Base-by-base conservation (phyloP, 2,329 filamentous ascomycete species). In the Ceratocystiopsis minuta region DNA sequence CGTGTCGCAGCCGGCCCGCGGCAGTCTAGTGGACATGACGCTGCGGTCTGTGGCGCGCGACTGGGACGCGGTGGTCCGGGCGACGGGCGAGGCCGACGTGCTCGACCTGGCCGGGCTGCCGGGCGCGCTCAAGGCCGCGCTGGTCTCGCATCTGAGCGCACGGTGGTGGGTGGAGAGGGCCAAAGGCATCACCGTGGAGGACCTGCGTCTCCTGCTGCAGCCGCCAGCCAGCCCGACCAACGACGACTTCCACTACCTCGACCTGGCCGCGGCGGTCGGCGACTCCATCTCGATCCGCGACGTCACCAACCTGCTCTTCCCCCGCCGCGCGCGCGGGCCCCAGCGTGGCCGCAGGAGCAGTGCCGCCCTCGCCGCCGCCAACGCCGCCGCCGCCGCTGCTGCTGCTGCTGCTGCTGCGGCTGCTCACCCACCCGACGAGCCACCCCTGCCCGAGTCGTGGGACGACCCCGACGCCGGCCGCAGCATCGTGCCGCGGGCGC, bases 191-290 rank as follows among this genome's bases (percentile, higher is more conserved):
- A 65, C 67, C 1, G 48, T 65, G 5, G 52, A 54, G n/a, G 73
- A 74, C 46, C 52, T 78, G 42, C 53, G 61, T 11, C 58, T 75
- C 14, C 51, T 74, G 3, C 45, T 60, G 1, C 56, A 56, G 1
- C 51, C 54, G 3, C 32, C 43, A 13, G 34, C 32, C 2, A 32
- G 32, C 3, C 24, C 41, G 20, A 15, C 40, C 18, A 71, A 72
- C 46, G 60, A 61, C 9, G 61, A 66, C 43, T 56, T 76, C 37
- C 63, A 57, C 43, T 64, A 63, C 41, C 57, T 78, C 6, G 73
- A 78, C 48, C 56, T 78, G 11, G 64, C 66, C 5, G 60, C 64
- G 24, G 68, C 68, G 1, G 48, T 72, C 4, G 69, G 70, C 11
- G 61, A 59, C 36, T 67, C 65, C 1, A 49, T 78, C 2, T 62